Evolutionary conservation across 805 yeast species (phyloP).

Genomic region (Candida berthetii): DNA sequence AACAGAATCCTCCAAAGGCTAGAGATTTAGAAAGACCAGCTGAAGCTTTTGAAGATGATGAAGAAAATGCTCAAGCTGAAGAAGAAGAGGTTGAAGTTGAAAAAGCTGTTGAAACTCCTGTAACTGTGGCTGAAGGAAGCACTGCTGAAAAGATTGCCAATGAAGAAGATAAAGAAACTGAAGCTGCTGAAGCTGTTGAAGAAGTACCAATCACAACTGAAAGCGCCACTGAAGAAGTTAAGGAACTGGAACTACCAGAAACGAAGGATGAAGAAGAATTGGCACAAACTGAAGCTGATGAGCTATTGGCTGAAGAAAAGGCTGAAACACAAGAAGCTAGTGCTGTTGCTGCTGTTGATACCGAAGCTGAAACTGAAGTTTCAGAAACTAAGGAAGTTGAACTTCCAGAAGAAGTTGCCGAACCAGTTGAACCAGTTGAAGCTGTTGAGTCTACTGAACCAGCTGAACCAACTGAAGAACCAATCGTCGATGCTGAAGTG

Average conservation of each 20-base stretch:
- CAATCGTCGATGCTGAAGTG: neutral
- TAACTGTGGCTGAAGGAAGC: neutral
- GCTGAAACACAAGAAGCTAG: neutral
- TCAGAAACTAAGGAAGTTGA: neutral
- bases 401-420: neutral
- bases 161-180: too few relatives aligned
- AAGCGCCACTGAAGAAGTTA: neutral
- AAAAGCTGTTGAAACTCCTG: neutral
- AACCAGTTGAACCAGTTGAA: neutral
- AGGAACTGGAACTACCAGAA: slow-evolving; percentile 2
- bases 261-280: slow-evolving; percentile 1
- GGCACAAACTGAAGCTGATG: slow-evolving; percentile 6
- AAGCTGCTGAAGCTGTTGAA: neutral
- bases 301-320: slow-evolving; percentile 1
- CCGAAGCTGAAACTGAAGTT: neutral
- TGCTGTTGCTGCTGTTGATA: neutral
- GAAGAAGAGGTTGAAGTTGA: neutral
- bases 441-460: neutral
- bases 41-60: slow-evolving; percentile 1
- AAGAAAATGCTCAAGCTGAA: slow-evolving; percentile 1
- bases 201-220: slow-evolving; percentile 1
- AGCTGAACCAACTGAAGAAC: neutral
- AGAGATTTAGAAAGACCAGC: slow-evolving; percentile 2
- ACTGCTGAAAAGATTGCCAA: neutral
- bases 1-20: neutral